phyloP scores from a whole-genome alignment of 2,329 filamentous ascomycete genomes.

The Botrytis deweyae region DNA sequence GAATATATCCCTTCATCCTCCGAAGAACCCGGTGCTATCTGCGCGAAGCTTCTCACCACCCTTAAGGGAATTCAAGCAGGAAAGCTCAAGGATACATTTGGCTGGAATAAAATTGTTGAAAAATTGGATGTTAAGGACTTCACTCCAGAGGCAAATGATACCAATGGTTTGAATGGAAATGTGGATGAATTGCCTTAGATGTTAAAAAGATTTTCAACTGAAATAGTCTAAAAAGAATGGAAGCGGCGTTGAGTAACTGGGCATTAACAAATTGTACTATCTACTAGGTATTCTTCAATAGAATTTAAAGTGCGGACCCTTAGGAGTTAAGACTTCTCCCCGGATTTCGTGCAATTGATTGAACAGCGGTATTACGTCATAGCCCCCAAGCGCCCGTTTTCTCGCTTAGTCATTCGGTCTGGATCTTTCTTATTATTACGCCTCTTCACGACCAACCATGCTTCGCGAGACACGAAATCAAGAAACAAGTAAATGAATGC shows the following conservation, averaged over 20 bases:
- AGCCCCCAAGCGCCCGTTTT: not conserved
- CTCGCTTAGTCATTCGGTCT: not conserved
- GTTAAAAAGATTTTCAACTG: not conserved
- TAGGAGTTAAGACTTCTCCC: not conserved
- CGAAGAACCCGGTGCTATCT: slow-evolving; percentile 72
- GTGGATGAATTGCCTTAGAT: slow-evolving; percentile 28
- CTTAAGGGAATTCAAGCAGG: slow-evolving; percentile 86
- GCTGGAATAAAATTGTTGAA: slow-evolving; percentile 39
- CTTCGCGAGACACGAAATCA: not conserved
- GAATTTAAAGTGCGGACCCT: not conserved
- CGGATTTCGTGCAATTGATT: not conserved
- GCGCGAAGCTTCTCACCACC: slow-evolving; percentile 68
- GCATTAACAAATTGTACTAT: slow-evolving; percentile 6
- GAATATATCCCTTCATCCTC: slow-evolving; percentile 55
- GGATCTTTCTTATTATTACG: not conserved
- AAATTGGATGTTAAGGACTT: slow-evolving; percentile 36
- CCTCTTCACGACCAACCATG: not conserved
- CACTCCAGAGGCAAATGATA: slow-evolving; percentile 29
- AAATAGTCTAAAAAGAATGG: not conserved
- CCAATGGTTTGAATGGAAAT: slow-evolving; percentile 24
- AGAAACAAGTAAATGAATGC: not conserved
- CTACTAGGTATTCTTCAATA: not conserved
- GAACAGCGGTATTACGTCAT: not conserved
- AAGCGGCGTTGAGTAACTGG: not conserved
- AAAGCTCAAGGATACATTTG: slow-evolving; percentile 64